Base-by-base conservation (phyloP, 2,329 filamentous ascomycete genomes). In the Talaromyces sp. region DNA sequence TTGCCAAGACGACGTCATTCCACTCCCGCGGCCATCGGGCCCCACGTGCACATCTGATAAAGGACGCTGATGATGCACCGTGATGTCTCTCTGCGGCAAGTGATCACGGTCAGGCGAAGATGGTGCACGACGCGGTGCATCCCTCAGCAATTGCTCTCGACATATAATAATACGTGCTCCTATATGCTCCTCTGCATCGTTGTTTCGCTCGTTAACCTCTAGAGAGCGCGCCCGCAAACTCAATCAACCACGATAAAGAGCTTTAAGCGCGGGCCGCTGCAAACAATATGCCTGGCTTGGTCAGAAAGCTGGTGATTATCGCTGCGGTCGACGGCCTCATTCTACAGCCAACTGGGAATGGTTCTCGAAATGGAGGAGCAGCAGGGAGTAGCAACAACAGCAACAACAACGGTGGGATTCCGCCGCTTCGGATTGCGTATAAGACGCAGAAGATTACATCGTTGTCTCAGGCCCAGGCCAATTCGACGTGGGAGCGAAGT, bases 301-400 rank as follows among this genome's bases (percentile, higher is more conserved):
- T 89, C 61, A 88, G 90, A 72, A 95, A 94, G 76, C 78, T 96
- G 59, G 72, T 92, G 65, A 85, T 96, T 66, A 88, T 88, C 74
- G 91, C 92, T 59, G 87, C 91, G 27, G 85, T 88, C 58, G 92
- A 97, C 70, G 92, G 92, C 60, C 81, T 97, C 57, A 80, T 96
- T 64, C 82, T 97, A 51, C 90, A 94, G 69, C 88, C 90, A 27
- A 78, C 89, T 31, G 81, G 84, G 19, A 86, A 68, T 63, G 70
- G 70, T 53, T 65, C 69, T 57, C 72, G 74, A 53, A 79, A 66
- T 73, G 85, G 68, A 73, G 75, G 69, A 83, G 29, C 50, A 12
- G 35, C 55, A 12, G 84, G 72, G 60, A 75, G 80, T 43, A 35
- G 50, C 8, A 53, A 14, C 5, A 53, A 19, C 12, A 50, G 21